Base-by-base conservation (phyloP, 1,284 basidiomycete species). In the Athelia psychrophila region DNA sequence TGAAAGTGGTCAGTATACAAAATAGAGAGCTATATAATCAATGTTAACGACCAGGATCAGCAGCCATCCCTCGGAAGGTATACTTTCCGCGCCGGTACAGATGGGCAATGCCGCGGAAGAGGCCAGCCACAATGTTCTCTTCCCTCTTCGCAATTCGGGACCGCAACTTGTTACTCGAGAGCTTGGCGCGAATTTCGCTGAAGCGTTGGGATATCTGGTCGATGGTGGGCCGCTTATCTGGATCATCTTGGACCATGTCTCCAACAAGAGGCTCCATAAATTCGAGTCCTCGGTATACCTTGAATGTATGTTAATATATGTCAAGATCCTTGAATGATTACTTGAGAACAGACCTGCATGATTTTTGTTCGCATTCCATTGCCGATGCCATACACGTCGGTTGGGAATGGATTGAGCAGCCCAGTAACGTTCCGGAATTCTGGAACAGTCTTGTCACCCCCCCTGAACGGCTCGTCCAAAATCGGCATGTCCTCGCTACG, bases 241-340 rank as follows among this genome's bases (percentile, higher is more conserved):
- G 62, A 51, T 67, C 60, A 19, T 60, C 51, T 18, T 64, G 52
- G 2, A 58, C 55, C 67, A 69, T 69, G 22, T 66, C 48, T 3
- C 33, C 20, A 16, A 56, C 48, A 10, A 35, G 33, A n/a, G 10
- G 33, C n/a, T 10, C n/a, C 33, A 35, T 35, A n/a, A 35, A 35
- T 10, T 35, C 33, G n/a, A 35, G n/a, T n/a, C 33, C 33, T n/a
- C 12, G n/a, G 33, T 35, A 10, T 35, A n/a, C 33, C 12, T 35
- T 35, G 33, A 35, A n/a, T n/a, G n/a, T 12, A n/a, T n/a, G n/a
- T 35, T 10, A 35, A 35, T 35, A 10, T 10, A 35, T n/a, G 33
- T n/a, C n/a, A n/a, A n/a, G n/a, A n/a, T n/a, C n/a, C n/a, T n/a
- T n/a, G n/a, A n/a, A 35, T 35, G n/a, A n/a, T 12, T 35, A n/a